Base-by-base conservation (phyloP, 2,329 filamentous ascomycete genomes). In the Sclerotinia spermophila region DNA sequence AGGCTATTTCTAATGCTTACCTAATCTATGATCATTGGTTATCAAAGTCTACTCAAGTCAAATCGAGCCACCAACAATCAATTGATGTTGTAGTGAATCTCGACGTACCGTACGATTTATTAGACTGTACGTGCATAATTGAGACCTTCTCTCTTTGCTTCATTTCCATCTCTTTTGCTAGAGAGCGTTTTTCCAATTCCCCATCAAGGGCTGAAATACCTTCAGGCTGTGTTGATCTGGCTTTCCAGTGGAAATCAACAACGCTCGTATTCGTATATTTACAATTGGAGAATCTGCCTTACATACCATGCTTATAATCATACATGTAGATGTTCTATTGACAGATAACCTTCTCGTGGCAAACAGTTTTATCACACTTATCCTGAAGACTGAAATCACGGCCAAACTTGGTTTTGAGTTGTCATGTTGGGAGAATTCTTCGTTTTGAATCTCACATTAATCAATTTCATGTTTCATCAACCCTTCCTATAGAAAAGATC, bases 161-260 rank as follows among this genome's bases (percentile, higher is more conserved):
- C 6, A 61, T 61, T 11, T 61, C 15, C 40, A 4, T 33, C 17
- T 24, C 2, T 44, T 42, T 44, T 24, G 40, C 59, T 3, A 6
- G 11, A 6, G n/a, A 61, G n/a, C 19, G 15, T n/a, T 60, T 24
- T 21, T 15, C 19, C 19, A 2, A 61, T 44, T 10, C 33, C 40
- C 40, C 38, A 21, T 61, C 38, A 27, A 27, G n/a, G 17, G 3
- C 40, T 30, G n/a, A 44, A 42, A 21, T 10, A 60, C 40, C n/a
- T 5, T 15, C 38, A 33, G 59, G 35, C 38, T 61, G 17, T 53
- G 27, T 44, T 61, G 38, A 27, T 61, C 27, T 44, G 38, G 38
- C 38, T 61, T 61, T 61, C 59, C 21, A 61, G 38, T 61, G 59
- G 38, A 61, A 61, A 61, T 38, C n/a, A 61, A 61, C 59, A 61